Evolutionary conservation across 129 eudicot genomes (phyloP).

Genomic region (Tanacetum coccineum): DNA sequence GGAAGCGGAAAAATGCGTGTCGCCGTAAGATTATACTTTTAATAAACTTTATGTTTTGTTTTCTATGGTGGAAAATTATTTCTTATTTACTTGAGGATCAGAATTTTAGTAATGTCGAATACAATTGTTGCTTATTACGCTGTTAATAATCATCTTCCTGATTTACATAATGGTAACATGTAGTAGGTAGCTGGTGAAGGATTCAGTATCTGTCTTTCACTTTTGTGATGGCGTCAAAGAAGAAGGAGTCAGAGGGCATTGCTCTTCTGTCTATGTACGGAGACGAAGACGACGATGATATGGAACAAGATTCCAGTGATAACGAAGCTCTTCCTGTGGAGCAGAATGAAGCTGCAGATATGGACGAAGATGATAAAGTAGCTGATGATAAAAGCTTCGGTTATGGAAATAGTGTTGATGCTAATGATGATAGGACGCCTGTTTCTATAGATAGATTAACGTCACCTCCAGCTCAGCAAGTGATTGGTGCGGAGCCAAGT

Average conservation of each 20-base stretch:
- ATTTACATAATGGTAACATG: too few species aligned
- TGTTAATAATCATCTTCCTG: too few species aligned
- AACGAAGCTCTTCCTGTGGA: slow-evolving; percentile 10
- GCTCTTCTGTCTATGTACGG: slow-evolving; percentile 67
- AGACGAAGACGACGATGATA: slow-evolving; percentile 78
- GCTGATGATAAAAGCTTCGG: not conserved
- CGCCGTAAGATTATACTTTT: too few species aligned
- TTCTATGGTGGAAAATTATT: too few species aligned
- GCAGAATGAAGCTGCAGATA: slow-evolving; percentile 5
- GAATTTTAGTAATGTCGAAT: too few species aligned
- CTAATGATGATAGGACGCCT: slow-evolving; percentile 26
- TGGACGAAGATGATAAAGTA: slow-evolving; percentile 33
- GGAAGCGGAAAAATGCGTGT: too few species aligned
- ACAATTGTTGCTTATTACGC: too few species aligned
- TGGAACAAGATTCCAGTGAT: slow-evolving; percentile 37
- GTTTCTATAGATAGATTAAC: slow-evolving; percentile 25
- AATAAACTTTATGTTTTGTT: too few species aligned
- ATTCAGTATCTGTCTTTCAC: not conserved
- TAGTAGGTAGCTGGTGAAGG: too few species aligned
- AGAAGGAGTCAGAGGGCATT: slow-evolving; percentile 73
- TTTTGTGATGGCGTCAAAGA: slow-evolving; percentile 47
- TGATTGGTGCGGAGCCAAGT: slow-evolving; percentile 12
- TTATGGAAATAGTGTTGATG: slow-evolving; percentile 15
- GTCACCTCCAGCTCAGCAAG: slow-evolving; percentile 27
- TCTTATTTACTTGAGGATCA: too few species aligned